Evolutionary conservation across 805 yeast species (phyloP).

Genomic region (Lipomyces yamanashiensis): DNA sequence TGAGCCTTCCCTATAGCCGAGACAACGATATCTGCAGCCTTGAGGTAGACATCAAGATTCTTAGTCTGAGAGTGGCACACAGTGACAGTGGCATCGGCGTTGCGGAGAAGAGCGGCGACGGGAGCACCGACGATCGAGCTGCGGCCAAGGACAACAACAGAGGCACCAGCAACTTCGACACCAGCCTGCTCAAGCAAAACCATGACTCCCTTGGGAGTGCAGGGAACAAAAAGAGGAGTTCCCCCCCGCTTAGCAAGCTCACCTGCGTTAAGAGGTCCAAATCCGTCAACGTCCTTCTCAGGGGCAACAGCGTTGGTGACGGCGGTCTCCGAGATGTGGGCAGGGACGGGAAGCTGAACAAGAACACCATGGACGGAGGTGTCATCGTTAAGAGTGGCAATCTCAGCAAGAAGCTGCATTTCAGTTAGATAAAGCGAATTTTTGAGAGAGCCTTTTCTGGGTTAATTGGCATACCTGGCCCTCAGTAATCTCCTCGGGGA

Average conservation of each 20-base stretch:
- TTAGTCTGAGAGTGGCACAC: constrained; percentile 77
- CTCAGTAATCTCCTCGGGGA: constrained; percentile 67
- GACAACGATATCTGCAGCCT: constrained; percentile 81
- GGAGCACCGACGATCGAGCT: constrained; percentile 97
- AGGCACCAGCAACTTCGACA: constrained; percentile 71
- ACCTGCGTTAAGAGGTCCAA: constrained; percentile 85
- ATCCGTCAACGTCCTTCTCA: constrained; percentile 94
- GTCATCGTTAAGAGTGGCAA: constrained; percentile 72
- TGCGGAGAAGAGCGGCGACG: constrained; percentile 78
- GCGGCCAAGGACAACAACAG: constrained; percentile 91
- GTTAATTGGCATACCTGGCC: constrained; percentile 51
- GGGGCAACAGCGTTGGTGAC: constrained; percentile 82
- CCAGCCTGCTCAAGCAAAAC: constrained; percentile 73
- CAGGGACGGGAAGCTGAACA: constrained; percentile 89
- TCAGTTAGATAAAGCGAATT: no score
- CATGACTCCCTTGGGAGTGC: constrained; percentile 94
- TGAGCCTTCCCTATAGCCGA: constrained; percentile 90
- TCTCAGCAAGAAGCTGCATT: constrained; percentile 52
- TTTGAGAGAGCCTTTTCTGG: neutral
- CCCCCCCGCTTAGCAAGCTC: constrained; percentile 89
- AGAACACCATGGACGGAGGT: constrained; percentile 81
- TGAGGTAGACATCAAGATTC: constrained; percentile 61
- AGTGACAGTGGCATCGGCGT: constrained; percentile 83
- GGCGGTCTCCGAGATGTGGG: constrained; percentile 72
- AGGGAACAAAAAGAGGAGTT: constrained; percentile 79